Conservation (phyloP, 2,329 filamentous ascomycete genomes). For the Pyricularia pennisetigena region DNA sequence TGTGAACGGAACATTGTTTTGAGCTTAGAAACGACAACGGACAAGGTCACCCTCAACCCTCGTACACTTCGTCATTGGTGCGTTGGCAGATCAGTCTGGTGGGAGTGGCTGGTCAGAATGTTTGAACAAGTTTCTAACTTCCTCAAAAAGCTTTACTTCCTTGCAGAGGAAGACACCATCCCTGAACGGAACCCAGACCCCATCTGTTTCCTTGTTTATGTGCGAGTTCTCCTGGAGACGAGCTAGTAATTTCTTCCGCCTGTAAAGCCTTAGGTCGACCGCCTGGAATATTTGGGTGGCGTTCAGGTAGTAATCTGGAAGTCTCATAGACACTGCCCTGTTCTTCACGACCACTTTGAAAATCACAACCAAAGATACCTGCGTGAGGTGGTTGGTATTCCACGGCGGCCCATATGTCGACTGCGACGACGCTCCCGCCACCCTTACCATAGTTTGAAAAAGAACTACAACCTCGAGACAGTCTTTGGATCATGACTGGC, state of each 20-base stretch:
- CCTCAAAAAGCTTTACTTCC: not conserved
- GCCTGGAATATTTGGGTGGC: too few relatives aligned
- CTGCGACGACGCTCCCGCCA: too few relatives aligned
- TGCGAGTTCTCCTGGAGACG: not conserved
- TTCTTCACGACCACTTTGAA: too few relatives aligned
- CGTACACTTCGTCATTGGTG: not conserved
- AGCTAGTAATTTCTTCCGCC: not conserved
- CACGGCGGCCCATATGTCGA: too few relatives aligned
- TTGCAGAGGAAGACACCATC: not conserved
- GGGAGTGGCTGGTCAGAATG: not conserved
- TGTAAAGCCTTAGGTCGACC: not conserved
- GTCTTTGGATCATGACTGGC: too few relatives aligned
- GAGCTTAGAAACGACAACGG: not conserved
- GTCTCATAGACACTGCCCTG: too few relatives aligned
- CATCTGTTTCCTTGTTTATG: not conserved
- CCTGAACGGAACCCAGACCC: not conserved
- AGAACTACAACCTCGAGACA: too few relatives aligned
- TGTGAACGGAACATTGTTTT: not conserved
- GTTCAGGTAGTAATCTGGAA: too few relatives aligned
- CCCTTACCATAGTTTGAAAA: too few relatives aligned
- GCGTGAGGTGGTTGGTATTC: too few relatives aligned
- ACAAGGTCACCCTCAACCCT: not conserved
- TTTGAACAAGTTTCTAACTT: not conserved
- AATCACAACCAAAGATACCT: too few relatives aligned
- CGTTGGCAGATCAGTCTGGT: not conserved